Base-by-base conservation (phyloP, 2,329 filamentous ascomycete species). In the Ceratocystiopsis brevicomis region DNA sequence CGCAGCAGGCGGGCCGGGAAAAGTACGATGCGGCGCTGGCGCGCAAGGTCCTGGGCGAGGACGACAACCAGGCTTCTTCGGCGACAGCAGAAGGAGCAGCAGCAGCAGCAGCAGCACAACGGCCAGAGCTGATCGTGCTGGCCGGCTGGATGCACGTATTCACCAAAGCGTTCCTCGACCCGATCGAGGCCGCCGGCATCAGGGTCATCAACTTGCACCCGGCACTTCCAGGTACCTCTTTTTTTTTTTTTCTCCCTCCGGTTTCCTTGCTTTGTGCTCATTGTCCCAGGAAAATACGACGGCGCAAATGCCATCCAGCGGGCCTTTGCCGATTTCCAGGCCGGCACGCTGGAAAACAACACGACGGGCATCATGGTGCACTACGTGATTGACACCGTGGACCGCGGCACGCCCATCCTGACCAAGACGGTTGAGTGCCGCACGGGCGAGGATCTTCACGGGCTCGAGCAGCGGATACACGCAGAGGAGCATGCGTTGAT, bases 101-200 rank as follows among this genome's bases (percentile, higher is more conserved):
- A n/a, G n/a, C n/a, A n/a, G n/a, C n/a, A n/a, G n/a, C n/a, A n/a
- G n/a, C n/a, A n/a, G n/a, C n/a, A n/a, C 54, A 3, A 57, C 61
- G 5, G 45, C 84, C 85, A 0, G 73, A 87, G 44, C 60, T 93
- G 44, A 74, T 93, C 40, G 78, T 90, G 10, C 81, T 86, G 51
- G 78, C 82, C 4, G 85, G 86, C 3, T 92, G 82, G 71, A 92
- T 92, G 84, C 78, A 90, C 57, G 78, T 92, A 45, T 71, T 92
- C 40, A 77, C 76, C 0, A 64, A 66, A 3, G 62, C 66, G 1
- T 90, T 92, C 56, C 63, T 93, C 40, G 66, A 70, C 10, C 81
- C 83, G 2, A 56, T 93, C 9, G 67, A 72, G 33, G 62, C 58
- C 13, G 72, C 67, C 0, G 69, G 69, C 0, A 66, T 88, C 34